Evolutionary conservation across 2,329 filamentous ascomycete genomes (phyloP).

Genomic region (Venturia carpophila): DNA sequence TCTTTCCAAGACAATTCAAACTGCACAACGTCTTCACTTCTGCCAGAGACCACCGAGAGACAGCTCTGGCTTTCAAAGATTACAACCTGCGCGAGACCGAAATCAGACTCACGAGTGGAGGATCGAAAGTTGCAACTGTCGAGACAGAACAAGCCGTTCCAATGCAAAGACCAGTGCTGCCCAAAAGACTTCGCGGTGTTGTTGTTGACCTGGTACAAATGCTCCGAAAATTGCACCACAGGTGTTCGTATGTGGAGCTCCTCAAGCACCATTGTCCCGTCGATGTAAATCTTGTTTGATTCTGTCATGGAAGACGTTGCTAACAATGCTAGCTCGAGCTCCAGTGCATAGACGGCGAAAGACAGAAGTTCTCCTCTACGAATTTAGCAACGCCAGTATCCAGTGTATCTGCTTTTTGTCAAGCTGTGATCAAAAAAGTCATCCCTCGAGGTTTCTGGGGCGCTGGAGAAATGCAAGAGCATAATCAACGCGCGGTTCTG

Average conservation of each 20-base stretch:
- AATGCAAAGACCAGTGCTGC: conserved; percentile 36
- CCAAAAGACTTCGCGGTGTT: conserved; percentile 61
- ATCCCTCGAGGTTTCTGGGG: conserved; percentile 75
- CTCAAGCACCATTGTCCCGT: conserved; percentile 65
- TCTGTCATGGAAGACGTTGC: neutral
- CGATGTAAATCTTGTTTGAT: neutral
- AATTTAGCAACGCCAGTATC: conserved; percentile 59
- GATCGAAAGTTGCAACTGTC: conserved; percentile 24
- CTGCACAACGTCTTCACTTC: conserved; percentile 90
- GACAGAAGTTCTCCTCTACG: conserved; percentile 41
- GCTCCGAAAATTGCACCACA: conserved; percentile 61
- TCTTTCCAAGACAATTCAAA: conserved; percentile 85
- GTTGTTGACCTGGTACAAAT: conserved; percentile 53
- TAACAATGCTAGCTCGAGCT: neutral
- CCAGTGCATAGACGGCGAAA: neutral
- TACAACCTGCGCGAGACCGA: conserved; percentile 82
- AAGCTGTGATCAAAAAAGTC: conserved; percentile 62
- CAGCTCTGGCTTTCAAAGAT: conserved; percentile 68
- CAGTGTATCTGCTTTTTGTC: conserved; percentile 79
- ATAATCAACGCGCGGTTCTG: conserved; percentile 58
- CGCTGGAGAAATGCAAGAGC: conserved; percentile 38
- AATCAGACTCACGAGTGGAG: conserved; percentile 42
- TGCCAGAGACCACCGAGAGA: conserved; percentile 54
- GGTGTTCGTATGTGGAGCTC: conserved; percentile 73
- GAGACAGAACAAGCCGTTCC: conserved; percentile 30